Evolutionary conservation across 73 alveolate species (phyloP).

Genomic region (Paramecium bursaria): DNA sequence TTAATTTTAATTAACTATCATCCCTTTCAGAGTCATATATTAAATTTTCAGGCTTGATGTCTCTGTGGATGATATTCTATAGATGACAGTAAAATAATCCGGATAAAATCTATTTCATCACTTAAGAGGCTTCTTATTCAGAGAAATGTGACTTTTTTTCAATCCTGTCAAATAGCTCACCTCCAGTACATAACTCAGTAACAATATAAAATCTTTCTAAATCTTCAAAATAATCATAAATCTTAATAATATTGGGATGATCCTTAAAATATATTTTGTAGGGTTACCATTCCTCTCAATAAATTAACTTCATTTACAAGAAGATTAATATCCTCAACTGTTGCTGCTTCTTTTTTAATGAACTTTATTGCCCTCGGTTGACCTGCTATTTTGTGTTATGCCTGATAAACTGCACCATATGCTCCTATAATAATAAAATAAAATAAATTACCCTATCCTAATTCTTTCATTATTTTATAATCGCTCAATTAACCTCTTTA

Average conservation of each 20-base stretch:
- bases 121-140: slow-evolving; percentile 77
- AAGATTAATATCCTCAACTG: background rate
- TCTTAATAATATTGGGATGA: slow-evolving; percentile 73
- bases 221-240: slow-evolving; percentile 63
- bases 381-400: slow-evolving; percentile 59
- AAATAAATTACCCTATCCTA: background rate
- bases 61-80: slow-evolving; percentile 74
- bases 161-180: slow-evolving; percentile 81
- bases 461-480: too few species aligned
- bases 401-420: slow-evolving; percentile 66
- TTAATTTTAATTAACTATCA: slow-evolving; percentile 75
- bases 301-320: slow-evolving; percentile 36
- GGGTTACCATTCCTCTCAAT: background rate
- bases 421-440: slow-evolving; percentile 42
- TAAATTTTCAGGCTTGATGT: slow-evolving; percentile 83
- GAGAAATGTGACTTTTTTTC: slow-evolving; percentile 63
- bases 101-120: slow-evolving; percentile 75
- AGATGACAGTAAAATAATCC: slow-evolving; percentile 78
- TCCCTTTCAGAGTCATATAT: slow-evolving; percentile 73
- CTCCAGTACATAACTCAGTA: slow-evolving; percentile 69
- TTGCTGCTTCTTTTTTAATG: slow-evolving; percentile 26
- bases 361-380: slow-evolving; percentile 59
- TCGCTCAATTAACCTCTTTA: background rate
- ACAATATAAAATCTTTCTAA: slow-evolving; percentile 52
- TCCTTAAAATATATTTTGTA: slow-evolving; percentile 42